These are phyloP conservation scores for Rhodamnia rubescens DNA, from an alignment of 345 rosid genomes.

Conservation along the genomic window DNA sequence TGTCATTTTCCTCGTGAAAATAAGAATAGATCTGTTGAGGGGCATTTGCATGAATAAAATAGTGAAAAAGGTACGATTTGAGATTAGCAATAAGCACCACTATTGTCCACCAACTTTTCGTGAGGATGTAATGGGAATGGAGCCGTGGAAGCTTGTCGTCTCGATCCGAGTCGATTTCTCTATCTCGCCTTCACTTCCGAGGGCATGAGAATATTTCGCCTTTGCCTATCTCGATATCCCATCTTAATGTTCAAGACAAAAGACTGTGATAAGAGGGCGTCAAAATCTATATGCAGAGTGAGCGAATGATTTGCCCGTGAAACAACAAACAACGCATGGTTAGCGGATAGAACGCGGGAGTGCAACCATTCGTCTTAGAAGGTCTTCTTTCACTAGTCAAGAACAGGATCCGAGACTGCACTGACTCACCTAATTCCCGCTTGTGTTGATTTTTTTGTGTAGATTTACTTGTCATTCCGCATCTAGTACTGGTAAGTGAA, in stretches of 20 bases:
- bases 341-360: background rate
- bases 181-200: background rate
- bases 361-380: background rate
- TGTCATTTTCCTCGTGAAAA: background rate
- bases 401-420: background rate
- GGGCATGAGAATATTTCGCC: background rate
- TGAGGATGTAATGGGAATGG: background rate
- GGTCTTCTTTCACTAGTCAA: background rate
- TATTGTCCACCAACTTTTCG: background rate
- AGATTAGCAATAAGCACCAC: background rate
- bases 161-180: background rate
- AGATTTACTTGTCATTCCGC: background rate
- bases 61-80: background rate
- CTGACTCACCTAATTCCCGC: background rate
- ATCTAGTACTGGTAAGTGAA: background rate
- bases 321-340: background rate
- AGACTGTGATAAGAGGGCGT: background rate
- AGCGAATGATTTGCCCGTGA: background rate
- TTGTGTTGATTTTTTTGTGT: background rate
- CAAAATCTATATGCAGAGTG: background rate
- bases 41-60: background rate
- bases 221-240: fast-evolving
- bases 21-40: background rate
- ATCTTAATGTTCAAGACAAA: background rate
- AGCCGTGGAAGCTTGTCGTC: background rate